Conservation (phyloP, 306 rosid species). For the Acacia melanoxylon region DNA sequence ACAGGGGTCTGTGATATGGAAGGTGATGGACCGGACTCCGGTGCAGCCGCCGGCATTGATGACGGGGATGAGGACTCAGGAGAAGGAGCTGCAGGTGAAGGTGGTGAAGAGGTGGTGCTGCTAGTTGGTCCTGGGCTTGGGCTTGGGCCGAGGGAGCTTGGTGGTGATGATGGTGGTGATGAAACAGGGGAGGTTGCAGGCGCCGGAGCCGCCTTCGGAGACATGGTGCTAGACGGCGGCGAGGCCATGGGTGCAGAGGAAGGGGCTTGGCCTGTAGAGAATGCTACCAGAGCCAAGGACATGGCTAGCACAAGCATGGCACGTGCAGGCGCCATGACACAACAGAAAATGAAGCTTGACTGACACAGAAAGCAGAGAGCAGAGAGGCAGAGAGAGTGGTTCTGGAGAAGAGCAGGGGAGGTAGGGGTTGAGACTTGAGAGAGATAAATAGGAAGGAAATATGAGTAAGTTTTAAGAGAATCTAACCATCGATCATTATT, state of each 20-base stretch:
- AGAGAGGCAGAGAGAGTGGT: neutral
- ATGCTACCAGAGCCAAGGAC: constrained; percentile 35
- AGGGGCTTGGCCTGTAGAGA: constrained; percentile 44
- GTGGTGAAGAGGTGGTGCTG: constrained; percentile 20
- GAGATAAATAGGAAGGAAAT: constrained; percentile 11
- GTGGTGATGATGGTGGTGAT: constrained; percentile 9
- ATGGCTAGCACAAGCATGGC: constrained; percentile 43
- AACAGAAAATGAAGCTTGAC: neutral
- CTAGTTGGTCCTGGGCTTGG: constrained; percentile 1
- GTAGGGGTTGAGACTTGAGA: constrained; percentile 26
- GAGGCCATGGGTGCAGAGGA: constrained; percentile 24
- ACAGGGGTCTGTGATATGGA: neutral
- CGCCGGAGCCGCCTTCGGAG: neutral
- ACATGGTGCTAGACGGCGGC: constrained; percentile 12
- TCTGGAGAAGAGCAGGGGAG: neutral
- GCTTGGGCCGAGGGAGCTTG: constrained; percentile 1
- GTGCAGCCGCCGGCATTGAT: neutral
- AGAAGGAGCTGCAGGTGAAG: neutral
- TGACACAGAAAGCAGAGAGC: neutral
- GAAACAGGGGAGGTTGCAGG: constrained; percentile 19
- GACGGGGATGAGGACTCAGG: neutral
- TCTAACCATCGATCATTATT: neutral
- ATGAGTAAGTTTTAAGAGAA: neutral
- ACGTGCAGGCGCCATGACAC: constrained; percentile 45
- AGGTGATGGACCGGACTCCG: neutral